Percentiles rank a stretch among this genome's conserved stretches.
phyloP scores from a whole-genome alignment of 2,329 filamentous ascomycete species.

The Xylaria sp. region DNA sequence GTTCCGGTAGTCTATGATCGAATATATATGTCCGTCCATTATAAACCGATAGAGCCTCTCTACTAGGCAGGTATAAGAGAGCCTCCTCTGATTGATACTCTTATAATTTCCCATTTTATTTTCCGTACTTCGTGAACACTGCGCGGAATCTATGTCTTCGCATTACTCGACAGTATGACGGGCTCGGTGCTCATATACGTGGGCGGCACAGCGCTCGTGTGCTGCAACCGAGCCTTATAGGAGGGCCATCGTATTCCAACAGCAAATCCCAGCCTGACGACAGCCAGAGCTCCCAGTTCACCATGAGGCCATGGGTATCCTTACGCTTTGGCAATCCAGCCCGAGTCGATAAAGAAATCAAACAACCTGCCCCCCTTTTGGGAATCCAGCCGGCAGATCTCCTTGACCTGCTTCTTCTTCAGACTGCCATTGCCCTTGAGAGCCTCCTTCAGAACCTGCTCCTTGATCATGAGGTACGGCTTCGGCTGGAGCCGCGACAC shows the following conservation, averaged over 20 bases:
- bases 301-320: too few relatives aligned
- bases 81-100: too few relatives aligned
- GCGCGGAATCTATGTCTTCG: not conserved
- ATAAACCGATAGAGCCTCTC: too few relatives aligned
- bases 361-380: slow-evolving; percentile 87
- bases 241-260: not conserved
- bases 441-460: slow-evolving; percentile 87
- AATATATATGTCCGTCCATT: too few relatives aligned
- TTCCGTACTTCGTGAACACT: not conserved
- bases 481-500: slow-evolving; percentile 87
- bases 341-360: slow-evolving; percentile 91
- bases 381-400: slow-evolving; percentile 82
- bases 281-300: too few relatives aligned
- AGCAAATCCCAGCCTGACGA: not conserved
- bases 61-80: too few relatives aligned
- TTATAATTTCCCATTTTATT: not conserved
- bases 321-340: slow-evolving; percentile 87
- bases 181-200: too few relatives aligned
- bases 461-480: slow-evolving; percentile 93
- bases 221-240: not conserved
- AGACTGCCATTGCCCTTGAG: slow-evolving; percentile 85
- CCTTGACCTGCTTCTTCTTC: slow-evolving; percentile 92
- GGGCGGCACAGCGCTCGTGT: not conserved
- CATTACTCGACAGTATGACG: not conserved
- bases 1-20: too few relatives aligned